phyloP scores from a whole-genome alignment of 2,329 filamentous ascomycete species.

The Thelonectria blattea region DNA sequence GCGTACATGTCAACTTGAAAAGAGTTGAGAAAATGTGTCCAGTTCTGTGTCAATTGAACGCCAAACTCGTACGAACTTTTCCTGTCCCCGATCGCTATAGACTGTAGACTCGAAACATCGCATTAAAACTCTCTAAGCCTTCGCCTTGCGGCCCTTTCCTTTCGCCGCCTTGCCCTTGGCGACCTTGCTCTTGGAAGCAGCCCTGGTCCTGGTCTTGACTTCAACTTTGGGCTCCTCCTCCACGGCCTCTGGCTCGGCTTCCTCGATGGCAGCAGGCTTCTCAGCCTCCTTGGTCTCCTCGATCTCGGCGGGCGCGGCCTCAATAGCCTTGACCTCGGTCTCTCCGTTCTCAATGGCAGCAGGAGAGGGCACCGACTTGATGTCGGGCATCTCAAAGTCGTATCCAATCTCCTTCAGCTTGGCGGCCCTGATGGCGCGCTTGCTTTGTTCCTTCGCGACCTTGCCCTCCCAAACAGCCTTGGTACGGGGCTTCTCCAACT shows the following conservation, averaged over 20 bases:
- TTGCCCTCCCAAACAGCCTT: slow-evolving; percentile 81
- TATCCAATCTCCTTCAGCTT: slow-evolving; percentile 84
- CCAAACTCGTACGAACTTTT: slow-evolving; percentile 37
- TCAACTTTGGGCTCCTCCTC: slow-evolving; percentile 22
- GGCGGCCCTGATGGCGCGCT: slow-evolving; percentile 70
- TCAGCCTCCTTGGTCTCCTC: slow-evolving; percentile 26
- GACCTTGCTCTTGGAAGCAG: slow-evolving; percentile 17
- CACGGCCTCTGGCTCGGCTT: slow-evolving; percentile 34
- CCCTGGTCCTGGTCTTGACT: slow-evolving; percentile 22
- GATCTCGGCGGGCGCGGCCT: slow-evolving; percentile 31
- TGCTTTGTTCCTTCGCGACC: slow-evolving; percentile 74
- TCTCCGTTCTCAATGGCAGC: slow-evolving; percentile 42
- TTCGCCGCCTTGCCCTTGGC: slow-evolving; percentile 6
- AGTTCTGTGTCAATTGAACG: slow-evolving; percentile 21
- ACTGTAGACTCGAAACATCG: slow-evolving; percentile 32
- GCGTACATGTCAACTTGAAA: slow-evolving; percentile 54
- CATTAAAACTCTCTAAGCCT: slow-evolving; percentile 38
- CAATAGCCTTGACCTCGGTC: slow-evolving; percentile 13
- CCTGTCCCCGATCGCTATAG: slow-evolving; percentile 37
- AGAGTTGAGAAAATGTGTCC: neutral
- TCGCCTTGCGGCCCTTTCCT: slow-evolving; percentile 26
- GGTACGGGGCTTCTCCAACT: slow-evolving; percentile 74
- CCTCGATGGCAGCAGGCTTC: slow-evolving; percentile 33
- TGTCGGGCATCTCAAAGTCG: slow-evolving; percentile 74
- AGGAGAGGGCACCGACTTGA: slow-evolving; percentile 64